phyloP scores from a whole-genome alignment of 2,329 filamentous ascomycete genomes.

The Pseudogymnoascus destructans region DNA sequence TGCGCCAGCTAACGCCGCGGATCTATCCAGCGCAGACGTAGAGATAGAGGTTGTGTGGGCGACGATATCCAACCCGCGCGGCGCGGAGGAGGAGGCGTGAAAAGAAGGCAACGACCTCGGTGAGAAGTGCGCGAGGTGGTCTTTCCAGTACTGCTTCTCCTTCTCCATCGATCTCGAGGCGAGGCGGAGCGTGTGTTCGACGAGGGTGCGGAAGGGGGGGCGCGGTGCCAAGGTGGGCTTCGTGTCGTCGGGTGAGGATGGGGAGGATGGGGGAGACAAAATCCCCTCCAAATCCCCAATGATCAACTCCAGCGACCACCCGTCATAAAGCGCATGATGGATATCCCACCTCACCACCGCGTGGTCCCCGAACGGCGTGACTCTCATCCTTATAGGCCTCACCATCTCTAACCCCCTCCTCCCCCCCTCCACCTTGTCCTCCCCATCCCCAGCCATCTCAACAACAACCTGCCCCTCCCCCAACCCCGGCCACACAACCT shows the following conservation, averaged over 20 bases:
- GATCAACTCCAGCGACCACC: slow-evolving; percentile 78
- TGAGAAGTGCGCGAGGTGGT: slow-evolving; percentile 45
- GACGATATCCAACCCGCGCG: slow-evolving; percentile 21
- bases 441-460: slow-evolving; percentile 28
- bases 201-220: slow-evolving; percentile 49
- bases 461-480: slow-evolving; percentile 31
- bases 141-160: slow-evolving; percentile 53
- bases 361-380: rapidly evolving
- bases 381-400: background rate
- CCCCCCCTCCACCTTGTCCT: slow-evolving; percentile 20
- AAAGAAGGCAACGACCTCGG: slow-evolving; percentile 46
- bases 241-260: slow-evolving; percentile 20
- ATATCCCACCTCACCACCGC: slow-evolving; percentile 36
- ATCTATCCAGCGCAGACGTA: slow-evolving; percentile 18
- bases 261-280: slow-evolving; percentile 31
- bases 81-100: slow-evolving; percentile 28
- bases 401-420: slow-evolving; percentile 10
- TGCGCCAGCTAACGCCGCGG: slow-evolving; percentile 18
- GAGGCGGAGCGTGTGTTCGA: slow-evolving; percentile 33
- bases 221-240: slow-evolving; percentile 26
- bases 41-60: slow-evolving; percentile 25
- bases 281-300: slow-evolving; percentile 50
- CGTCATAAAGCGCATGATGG: slow-evolving; percentile 81
- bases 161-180: slow-evolving; percentile 15
- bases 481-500: slow-evolving; percentile 49